Conservation (phyloP, 495 filamentous ascomycete species). For the Tuber calosporum region DNA sequence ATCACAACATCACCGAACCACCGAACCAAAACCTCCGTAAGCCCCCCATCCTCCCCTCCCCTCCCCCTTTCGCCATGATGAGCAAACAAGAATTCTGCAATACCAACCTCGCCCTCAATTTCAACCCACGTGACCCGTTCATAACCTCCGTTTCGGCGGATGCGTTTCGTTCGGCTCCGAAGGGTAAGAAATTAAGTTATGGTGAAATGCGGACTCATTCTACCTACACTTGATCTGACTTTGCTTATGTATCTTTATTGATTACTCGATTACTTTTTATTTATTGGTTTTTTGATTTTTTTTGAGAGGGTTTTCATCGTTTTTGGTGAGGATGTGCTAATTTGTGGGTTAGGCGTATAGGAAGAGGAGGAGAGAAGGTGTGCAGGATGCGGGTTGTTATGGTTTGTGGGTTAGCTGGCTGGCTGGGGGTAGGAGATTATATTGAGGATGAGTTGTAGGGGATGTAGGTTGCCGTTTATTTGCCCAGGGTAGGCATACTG, state of each 20-base stretch:
- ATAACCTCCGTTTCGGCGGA: constrained; percentile 4
- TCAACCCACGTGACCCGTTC: neutral
- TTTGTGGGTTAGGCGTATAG: neutral
- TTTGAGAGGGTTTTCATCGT: neutral
- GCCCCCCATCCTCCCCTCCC: neutral
- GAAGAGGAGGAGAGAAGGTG: neutral
- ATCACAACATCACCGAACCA: neutral
- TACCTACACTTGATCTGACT: constrained; percentile 4
- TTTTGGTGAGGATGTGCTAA: neutral
- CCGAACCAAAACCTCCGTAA: neutral
- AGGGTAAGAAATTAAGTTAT: neutral
- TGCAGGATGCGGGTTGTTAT: neutral
- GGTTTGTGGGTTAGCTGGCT: neutral
- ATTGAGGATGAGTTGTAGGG: no score
- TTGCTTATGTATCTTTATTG: neutral
- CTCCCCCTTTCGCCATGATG: neutral
- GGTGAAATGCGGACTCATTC: neutral
- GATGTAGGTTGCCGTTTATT: no score
- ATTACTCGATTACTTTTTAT: neutral
- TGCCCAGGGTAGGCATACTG: no score
- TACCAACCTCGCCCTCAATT: constrained; percentile 4
- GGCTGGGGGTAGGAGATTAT: no score
- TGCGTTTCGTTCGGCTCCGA: neutral
- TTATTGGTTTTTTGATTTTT: fast-evolving
- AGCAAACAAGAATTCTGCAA: constrained; percentile 5